phyloP scores from a whole-genome alignment of 495 filamentous ascomycete species.

The Lentithecium fluviatile region DNA sequence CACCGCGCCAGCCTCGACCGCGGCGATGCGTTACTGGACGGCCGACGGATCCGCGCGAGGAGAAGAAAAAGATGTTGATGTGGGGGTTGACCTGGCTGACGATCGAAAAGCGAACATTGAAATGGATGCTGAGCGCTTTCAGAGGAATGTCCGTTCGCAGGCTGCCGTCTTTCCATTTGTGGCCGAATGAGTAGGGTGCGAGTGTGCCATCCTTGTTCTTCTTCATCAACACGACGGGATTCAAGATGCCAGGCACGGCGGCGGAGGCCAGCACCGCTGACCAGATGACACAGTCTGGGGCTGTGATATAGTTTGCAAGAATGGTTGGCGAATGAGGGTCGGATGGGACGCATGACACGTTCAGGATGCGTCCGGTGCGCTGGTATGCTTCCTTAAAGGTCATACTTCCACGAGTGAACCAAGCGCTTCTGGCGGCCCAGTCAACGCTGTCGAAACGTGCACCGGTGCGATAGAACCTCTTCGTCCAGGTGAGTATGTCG shows the following conservation, averaged over 20 bases:
- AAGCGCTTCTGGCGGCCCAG: constrained; percentile 82
- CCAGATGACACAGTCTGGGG: constrained; percentile 97
- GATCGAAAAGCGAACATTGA: constrained; percentile 96
- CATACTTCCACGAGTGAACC: constrained; percentile 85
- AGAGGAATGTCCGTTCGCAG: constrained; percentile 93
- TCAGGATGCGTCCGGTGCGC: constrained; percentile 88
- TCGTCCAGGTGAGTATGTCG: constrained; percentile 68
- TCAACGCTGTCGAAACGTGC: constrained; percentile 90
- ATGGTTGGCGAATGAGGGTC: constrained; percentile 93
- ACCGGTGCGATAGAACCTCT: constrained; percentile 86
- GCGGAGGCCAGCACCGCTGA: constrained; percentile 93
- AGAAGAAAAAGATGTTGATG: constrained; percentile 98
- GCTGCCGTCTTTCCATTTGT: constrained; percentile 98
- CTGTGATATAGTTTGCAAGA: constrained; percentile 88
- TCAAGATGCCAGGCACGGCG: constrained; percentile 92
- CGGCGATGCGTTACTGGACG: constrained; percentile 90
- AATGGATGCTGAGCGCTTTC: constrained; percentile 88
- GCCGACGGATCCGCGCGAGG: constrained; percentile 83
- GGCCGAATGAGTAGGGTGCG: constrained; percentile 84
- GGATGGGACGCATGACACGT: constrained; percentile 94
- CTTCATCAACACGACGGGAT: constrained; percentile 95
- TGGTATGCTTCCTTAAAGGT: constrained; percentile 96
- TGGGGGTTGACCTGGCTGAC: constrained; percentile 97
- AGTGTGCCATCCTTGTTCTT: constrained; percentile 76
- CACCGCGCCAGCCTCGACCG: constrained; percentile 93